Evolutionary conservation across 73 alveolate species (phyloP), one percentile per base, ranked within the genome.

Genomic region (Paramecium bursaria): DNA sequence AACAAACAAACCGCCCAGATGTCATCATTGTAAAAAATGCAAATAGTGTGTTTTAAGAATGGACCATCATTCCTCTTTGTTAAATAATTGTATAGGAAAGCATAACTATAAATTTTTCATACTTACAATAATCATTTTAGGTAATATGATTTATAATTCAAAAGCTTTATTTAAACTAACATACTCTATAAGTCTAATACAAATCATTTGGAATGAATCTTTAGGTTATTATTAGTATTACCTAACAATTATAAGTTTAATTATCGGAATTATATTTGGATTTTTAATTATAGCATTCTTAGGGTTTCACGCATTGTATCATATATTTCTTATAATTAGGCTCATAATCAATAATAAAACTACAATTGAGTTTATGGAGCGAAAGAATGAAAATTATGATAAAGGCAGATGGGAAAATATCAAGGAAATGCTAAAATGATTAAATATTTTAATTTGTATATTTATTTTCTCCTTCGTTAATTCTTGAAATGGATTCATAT

Each of bases 21-120:
- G 92, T 15, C 97, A 92, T 50, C 97, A 92, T 77, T 92, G 97
- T 46, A 47, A 89, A 10, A 35, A 85, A 44, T 92, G 97, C 82
- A 90, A 92, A 35, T 87, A 88, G 17, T 92, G 97, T 33, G 85
- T 92, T n/a, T 67, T 92, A 55, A 90, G 91, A 73, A 92, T 92
- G 97, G 97, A 92, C 74, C 97, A 92, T 86, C 97, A 92, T 86
- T 92, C 94, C 48, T 93, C 95, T 42, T 92, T 95, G 95, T 91
- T 92, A 6, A 87, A 90, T 85, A 92, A 92, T 74, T 92, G 97
- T 48, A 86, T 92, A 9, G 97, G 97, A 23, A 77, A 82, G 52
- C 51, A 86, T 53, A 92, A 91, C 21, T 92, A 90, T 44, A 90
- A 87, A 82, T 90, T 73, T 90, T 92, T 92, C 79, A 55, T 92